Evolutionary conservation across 2,329 filamentous ascomycete genomes (phyloP).

Genomic region (Dryadomyces quercus-mongolicae): DNA sequence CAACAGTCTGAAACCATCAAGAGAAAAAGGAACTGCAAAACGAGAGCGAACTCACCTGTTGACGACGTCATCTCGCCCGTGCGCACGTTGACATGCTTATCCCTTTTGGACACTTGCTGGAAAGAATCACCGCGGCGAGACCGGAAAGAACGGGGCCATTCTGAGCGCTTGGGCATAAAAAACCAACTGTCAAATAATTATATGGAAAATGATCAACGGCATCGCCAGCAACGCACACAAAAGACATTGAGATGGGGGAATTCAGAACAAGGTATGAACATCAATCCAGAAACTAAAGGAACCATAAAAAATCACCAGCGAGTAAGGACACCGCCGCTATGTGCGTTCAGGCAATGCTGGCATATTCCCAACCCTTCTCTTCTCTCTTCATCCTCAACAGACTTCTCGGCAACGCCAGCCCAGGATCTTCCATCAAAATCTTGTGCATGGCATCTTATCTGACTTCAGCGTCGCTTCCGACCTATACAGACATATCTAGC

Average conservation of each 20-base stretch:
- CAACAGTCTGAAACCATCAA: neutral
- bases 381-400: neutral
- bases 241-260: neutral
- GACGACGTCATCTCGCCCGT: neutral
- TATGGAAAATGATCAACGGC: neutral
- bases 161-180: neutral
- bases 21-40: neutral
- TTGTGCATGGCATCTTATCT: neutral
- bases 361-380: neutral
- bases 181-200: neutral
- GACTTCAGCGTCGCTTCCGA: conserved; percentile 31
- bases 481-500: conserved; percentile 50
- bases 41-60: neutral
- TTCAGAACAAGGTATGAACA: neutral
- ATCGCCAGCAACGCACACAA: neutral
- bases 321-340: conserved; percentile 1
- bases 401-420: neutral
- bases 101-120: neutral
- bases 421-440: neutral
- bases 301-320: neutral
- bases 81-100: neutral
- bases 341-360: conserved; percentile 1
- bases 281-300: neutral
- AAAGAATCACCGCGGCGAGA: neutral
- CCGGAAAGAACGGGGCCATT: neutral